phyloP scores from a whole-genome alignment of 768 basidiomycete genomes.

The Rhodosporidiobolus odoratus region DNA sequence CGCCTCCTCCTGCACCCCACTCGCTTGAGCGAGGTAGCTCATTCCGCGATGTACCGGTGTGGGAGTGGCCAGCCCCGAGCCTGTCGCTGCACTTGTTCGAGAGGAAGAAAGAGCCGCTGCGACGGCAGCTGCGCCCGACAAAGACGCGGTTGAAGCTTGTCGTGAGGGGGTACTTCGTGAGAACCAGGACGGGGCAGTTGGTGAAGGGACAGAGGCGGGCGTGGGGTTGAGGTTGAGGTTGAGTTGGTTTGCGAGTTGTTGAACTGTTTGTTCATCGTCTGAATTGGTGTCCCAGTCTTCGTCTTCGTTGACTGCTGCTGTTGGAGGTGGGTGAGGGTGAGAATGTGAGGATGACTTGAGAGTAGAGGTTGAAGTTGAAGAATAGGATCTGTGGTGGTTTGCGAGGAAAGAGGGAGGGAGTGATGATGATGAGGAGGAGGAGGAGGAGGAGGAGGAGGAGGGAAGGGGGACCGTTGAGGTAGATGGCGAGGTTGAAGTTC shows the following conservation, averaged over 20 bases:
- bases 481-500: background rate
- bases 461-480: background rate
- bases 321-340: background rate
- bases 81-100: too few species aligned
- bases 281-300: too few species aligned
- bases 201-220: background rate
- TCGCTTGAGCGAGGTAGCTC: slow-evolving; percentile 11
- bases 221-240: too few species aligned
- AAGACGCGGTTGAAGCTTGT: slow-evolving; percentile 1
- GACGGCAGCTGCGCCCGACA: slow-evolving; percentile 8
- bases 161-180: background rate
- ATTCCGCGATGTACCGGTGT: too few species aligned
- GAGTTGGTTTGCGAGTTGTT: too few species aligned
- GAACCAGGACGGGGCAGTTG: background rate
- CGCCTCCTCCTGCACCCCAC: slow-evolving; percentile 12
- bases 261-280: too few species aligned
- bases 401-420: slow-evolving; percentile 6
- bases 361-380: background rate
- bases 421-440: background rate
- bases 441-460: background rate
- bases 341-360: background rate
- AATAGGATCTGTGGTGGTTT: slow-evolving; percentile 10
- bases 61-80: background rate
- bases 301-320: too few species aligned
- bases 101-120: background rate